phyloP scores from a whole-genome alignment of 208 protist species.

The Leptomonas pyrrhocoris region DNA sequence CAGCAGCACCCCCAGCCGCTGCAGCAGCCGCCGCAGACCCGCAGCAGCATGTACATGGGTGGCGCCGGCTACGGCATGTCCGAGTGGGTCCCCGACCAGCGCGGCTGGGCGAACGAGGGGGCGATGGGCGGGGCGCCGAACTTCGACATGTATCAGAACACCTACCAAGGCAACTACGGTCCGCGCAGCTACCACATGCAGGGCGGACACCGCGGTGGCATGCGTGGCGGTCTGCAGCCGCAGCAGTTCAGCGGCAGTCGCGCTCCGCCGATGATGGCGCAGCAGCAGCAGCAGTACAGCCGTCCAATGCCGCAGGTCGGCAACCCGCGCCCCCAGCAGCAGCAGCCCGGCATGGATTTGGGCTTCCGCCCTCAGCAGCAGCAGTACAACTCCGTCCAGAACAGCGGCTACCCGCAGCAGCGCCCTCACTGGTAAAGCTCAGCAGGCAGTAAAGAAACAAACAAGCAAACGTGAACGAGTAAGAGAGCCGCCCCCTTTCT shows the following conservation, averaged over 20 bases:
- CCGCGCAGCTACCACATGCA: slow-evolving; percentile 19
- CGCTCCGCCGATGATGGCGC: slow-evolving; percentile 39
- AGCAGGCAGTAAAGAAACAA: slow-evolving; percentile 10
- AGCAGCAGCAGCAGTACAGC: slow-evolving; percentile 24
- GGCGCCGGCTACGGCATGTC: slow-evolving; percentile 18
- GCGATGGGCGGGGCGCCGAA: slow-evolving; percentile 18
- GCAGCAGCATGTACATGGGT: slow-evolving; percentile 35
- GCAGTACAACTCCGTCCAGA: slow-evolving; percentile 24
- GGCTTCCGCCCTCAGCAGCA: slow-evolving; percentile 34
- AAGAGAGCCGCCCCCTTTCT: not conserved
- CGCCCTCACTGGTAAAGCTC: slow-evolving; percentile 26
- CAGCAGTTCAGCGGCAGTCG: slow-evolving; percentile 31
- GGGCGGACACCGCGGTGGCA: slow-evolving; percentile 11
- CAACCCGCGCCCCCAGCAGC: slow-evolving; percentile 21
- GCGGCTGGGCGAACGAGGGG: slow-evolving; percentile 22
- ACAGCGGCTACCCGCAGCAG: slow-evolving; percentile 35
- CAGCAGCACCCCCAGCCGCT: slow-evolving; percentile 34
- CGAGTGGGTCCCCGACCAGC: slow-evolving; percentile 28
- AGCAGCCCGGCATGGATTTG: slow-evolving; percentile 25
- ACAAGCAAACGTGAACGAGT: not conserved
- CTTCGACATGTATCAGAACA: slow-evolving; percentile 23
- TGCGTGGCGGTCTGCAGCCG: slow-evolving; percentile 20
- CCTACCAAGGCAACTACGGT: slow-evolving; percentile 15
- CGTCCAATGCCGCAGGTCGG: slow-evolving; percentile 21
- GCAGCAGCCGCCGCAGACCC: slow-evolving; percentile 22